Base-by-base conservation (phyloP, 768 basidiomycete species). In the Phlegmacium glaucopus region DNA sequence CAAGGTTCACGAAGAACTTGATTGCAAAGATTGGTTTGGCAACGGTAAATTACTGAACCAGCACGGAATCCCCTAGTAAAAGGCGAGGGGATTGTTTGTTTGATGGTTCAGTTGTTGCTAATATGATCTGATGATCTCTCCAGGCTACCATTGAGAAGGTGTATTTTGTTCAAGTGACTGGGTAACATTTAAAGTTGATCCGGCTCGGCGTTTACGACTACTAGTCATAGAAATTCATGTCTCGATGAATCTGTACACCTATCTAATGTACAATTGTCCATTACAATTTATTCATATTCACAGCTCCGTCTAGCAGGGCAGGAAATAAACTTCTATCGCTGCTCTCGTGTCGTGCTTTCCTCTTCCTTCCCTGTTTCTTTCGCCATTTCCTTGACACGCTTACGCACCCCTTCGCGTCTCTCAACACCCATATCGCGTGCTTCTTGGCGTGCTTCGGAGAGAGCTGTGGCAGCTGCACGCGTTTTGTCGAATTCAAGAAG, bases 361-460 rank as follows among this genome's bases (percentile, higher is more conserved):
- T 22, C 32, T 11, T 34, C n/a, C 32, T 34, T n/a, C 10, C 10
- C 32, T n/a, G 32, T n/a, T 12, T 39, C 39, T 13, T 15, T 11
- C 39, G n/a, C 39, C 28, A 70, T 65, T 44, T 75, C 73, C 47
- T 58, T 63, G 12, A 80, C 80, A 4, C 75, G 72, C 49, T 72
- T 69, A 27, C 72, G 67, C 49, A 87, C 73, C 47, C 73, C 74
- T 37, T 63, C 65, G 40, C 82, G 70, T 42, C 83, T 65, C 51
- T 78, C 75, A 34, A 68, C 71, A 1, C 85, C 84, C 34, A 75
- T 61, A 51, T 79, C 72, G 36, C 69, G 65, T 6, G 83, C 82
- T 29, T 85, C 85, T 11, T 62, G 59, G 13, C 80, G 73, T 4
- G 83, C 86, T 48, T 78, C 72, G 0, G 79, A 72, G 15, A 87